Evolutionary conservation across 805 yeast genomes (phyloP), one percentile per base, ranked within the genome.

Genomic region (Brettanomyces sp.): DNA sequence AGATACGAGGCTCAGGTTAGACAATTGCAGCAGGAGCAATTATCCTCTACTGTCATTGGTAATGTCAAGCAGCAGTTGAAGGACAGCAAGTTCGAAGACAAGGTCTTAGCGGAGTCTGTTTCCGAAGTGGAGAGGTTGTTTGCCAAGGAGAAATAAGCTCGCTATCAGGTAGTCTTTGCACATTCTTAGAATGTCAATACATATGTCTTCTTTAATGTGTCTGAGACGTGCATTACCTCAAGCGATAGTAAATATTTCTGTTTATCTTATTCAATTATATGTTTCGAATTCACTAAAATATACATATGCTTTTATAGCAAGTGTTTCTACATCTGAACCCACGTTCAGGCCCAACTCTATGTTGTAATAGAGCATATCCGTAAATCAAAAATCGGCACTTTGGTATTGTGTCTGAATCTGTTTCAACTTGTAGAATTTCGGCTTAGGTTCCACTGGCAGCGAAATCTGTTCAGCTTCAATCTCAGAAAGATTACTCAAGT

Each of bases 1-100:
- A 87, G 98, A 80, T 86, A 85, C 71, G 99, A 93, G 77, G 84
- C 87, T 57, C 89, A 88, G 66, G 93, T 90, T 57, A 91, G 97
- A 76, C 95, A 88, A 76, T 72, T 80, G 64, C 95, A 93, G 77
- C 99, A 93, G 77, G 78, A 82, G 70, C 96, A 87, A 70, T 81
- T 93, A 61, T 80, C 95, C 56, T 72, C 85, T 63, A 62, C 89
- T 48, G 96, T 93, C 54, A 85, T 89, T 65, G 73, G 89, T 46
- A 89, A 87, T 75, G 93, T 91, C 61, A 80, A 86, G 76, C 71
- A 82, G 68, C 93, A 88, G 71, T 69, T 93, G 58, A 70, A 74
- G 59, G 83, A 84, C 72, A 80, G 95, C 51, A 86, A 86, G 75
- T 88, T 90, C 85, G 97, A 91, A 78, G 95, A 88, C 57, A 83